These are phyloP conservation scores for Panus rudis DNA, from an alignment of 768 basidiomycete genomes.

Conservation along the genomic window DNA sequence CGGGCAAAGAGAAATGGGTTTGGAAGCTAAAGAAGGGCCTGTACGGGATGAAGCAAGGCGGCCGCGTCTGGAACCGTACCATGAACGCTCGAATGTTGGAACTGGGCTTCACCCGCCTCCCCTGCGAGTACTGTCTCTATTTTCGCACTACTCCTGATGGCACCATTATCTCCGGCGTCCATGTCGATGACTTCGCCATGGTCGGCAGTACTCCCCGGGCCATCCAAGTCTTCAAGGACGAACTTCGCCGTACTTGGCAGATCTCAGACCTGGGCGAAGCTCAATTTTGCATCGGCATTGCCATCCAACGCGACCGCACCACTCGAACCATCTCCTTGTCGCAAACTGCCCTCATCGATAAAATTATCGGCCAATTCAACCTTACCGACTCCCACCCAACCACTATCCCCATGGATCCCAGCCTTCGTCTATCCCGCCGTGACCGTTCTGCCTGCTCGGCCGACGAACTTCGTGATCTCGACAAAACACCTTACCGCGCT, in stretches of 20 bases:
- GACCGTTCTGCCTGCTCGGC: too few species aligned
- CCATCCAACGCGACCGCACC: constrained; percentile 12
- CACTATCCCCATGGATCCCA: constrained; percentile 26
- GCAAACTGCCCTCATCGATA: constrained; percentile 26
- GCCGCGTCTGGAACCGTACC: constrained; percentile 5
- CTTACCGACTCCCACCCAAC: constrained; percentile 21
- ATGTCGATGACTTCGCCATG: constrained; percentile 5
- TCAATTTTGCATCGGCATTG: constrained; percentile 17
- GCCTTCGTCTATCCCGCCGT: background rate
- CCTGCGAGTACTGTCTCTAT: constrained; percentile 9
- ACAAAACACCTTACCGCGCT: constrained; percentile 26
- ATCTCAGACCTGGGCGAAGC: constrained; percentile 6
- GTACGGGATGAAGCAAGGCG: constrained; percentile 9
- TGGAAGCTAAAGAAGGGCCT: background rate
- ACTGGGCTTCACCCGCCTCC: background rate
- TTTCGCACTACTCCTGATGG: background rate
- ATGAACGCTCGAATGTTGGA: background rate
- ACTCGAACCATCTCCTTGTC: constrained; percentile 13
- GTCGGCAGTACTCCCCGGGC: background rate
- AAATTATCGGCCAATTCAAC: constrained; percentile 23
- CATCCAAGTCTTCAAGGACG: background rate
- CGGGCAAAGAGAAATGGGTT: constrained; percentile 1
- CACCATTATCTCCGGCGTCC: background rate
- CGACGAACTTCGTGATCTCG: too few species aligned
- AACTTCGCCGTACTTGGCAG: constrained; percentile 2